Conservation (phyloP, 192 early-diverging fungal genomes). For the Piromyces sp. region DNA sequence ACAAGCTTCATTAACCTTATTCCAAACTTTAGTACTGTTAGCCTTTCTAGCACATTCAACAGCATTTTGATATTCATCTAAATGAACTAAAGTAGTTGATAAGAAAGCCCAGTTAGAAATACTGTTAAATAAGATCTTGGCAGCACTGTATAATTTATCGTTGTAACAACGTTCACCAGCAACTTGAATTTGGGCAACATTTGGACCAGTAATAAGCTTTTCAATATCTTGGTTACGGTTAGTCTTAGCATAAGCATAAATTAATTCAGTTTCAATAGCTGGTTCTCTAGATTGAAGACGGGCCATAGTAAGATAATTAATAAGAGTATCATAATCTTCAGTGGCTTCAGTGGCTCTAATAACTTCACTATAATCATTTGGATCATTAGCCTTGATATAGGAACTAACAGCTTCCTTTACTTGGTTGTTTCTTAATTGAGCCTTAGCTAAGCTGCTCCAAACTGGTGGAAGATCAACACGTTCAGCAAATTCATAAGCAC, state of each 20-base stretch:
- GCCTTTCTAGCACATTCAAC: conserved; percentile 98
- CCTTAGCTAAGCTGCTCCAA: conserved; percentile 89
- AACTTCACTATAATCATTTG: conserved; percentile 74
- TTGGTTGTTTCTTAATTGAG: conserved; percentile 75
- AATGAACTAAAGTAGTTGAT: conserved; percentile 85
- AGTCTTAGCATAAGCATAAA: conserved; percentile 93
- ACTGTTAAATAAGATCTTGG: conserved; percentile 83
- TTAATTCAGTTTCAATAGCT: conserved; percentile 81
- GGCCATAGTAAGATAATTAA: conserved; percentile 90
- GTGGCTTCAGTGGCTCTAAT: conserved; percentile 59
- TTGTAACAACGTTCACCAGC: conserved; percentile 95
- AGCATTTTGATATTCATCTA: conserved; percentile 87
- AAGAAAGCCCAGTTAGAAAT: conserved; percentile 96
- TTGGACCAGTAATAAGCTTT: conserved; percentile 79
- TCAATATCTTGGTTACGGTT: conserved; percentile 78
- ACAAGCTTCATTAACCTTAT: conserved; percentile 94
- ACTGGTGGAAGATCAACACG: conserved; percentile 75
- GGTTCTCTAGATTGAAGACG: conserved; percentile 89
- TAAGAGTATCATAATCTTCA: conserved; percentile 84
- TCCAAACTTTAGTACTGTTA: conserved; percentile 97
- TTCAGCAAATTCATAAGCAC: conserved; percentile 92
- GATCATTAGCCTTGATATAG: conserved; percentile 90
- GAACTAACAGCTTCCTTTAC: conserved; percentile 92
- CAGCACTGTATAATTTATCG: conserved; percentile 76
- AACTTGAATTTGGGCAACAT: conserved; percentile 75